These are phyloP conservation scores for Colletotrichum sp. DNA, from an alignment of 2,329 filamentous ascomycete species.

Conservation along the genomic window DNA sequence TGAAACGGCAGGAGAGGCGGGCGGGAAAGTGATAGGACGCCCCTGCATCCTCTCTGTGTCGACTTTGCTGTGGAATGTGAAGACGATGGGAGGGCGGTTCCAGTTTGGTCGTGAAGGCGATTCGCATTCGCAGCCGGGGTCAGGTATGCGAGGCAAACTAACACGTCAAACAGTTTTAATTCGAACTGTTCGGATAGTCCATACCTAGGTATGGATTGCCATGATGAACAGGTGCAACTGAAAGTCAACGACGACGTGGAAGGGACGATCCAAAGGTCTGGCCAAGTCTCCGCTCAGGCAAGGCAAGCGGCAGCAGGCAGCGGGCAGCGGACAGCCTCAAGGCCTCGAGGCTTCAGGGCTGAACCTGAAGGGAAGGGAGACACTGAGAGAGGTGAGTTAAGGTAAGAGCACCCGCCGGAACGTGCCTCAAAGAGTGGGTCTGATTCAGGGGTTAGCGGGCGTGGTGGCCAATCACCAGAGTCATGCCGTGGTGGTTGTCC, in stretches of 20 bases:
- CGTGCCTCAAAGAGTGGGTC: neutral
- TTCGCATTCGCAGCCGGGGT: neutral
- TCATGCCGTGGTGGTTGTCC: neutral
- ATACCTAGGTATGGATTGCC: neutral
- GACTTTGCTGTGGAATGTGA: neutral
- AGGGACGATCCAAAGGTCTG: neutral
- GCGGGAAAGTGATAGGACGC: neutral
- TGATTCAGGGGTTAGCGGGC: neutral
- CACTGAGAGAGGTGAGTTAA: neutral
- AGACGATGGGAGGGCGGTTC: neutral
- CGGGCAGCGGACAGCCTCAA: neutral
- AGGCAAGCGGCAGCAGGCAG: neutral
- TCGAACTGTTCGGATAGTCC: neutral
- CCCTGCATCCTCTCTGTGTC: neutral
- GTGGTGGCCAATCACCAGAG: neutral
- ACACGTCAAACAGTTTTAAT: neutral
- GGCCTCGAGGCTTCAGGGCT: neutral
- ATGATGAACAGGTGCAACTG: neutral
- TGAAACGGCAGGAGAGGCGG: slow-evolving; percentile 8
- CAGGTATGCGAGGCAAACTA: neutral
- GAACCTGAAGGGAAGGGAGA: neutral
- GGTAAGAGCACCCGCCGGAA: neutral
- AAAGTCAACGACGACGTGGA: neutral
- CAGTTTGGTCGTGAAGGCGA: neutral
- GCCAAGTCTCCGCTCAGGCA: slow-evolving; percentile 5